Percentiles rank a stretch among this genome's conserved stretches.
phyloP scores from a whole-genome alignment of 306 rosid species.

The Castanospermum australe region DNA sequence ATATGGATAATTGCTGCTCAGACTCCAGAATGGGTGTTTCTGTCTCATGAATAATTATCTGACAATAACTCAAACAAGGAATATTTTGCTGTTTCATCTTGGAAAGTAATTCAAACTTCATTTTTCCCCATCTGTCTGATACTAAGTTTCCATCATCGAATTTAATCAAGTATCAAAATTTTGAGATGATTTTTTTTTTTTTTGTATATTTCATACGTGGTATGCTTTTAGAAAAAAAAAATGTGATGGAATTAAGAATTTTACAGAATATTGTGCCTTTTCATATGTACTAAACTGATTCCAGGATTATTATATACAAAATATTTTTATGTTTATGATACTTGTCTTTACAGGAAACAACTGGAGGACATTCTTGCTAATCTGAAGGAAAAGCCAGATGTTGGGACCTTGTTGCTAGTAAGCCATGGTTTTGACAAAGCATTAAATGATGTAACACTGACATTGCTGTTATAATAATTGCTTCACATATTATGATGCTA shows the following conservation, averaged over 20 bases:
- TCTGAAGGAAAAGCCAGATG: constrained; percentile 94
- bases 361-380: constrained; percentile 88
- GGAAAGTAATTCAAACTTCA: not conserved
- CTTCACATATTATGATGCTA: constrained; percentile 1
- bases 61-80: not conserved
- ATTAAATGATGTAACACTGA: constrained; percentile 1
- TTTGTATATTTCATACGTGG: not conserved
- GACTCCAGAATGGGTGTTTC: not conserved
- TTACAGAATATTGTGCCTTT: not conserved
- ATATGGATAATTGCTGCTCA: not conserved
- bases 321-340: constrained; percentile 25
- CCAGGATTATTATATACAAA: constrained; percentile 2
- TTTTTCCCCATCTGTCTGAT: not conserved
- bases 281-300: not conserved
- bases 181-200: constrained; percentile 19
- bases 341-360: constrained; percentile 77
- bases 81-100: not conserved
- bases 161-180: not conserved
- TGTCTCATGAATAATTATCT: not conserved
- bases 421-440: constrained; percentile 26
- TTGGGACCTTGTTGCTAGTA: constrained; percentile 85
- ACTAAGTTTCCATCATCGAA: not conserved
- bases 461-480: constrained; percentile 5
- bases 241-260: constrained; percentile 18
- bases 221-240: not conserved